phyloP scores from a whole-genome alignment of 768 basidiomycete genomes.

The Mycena alexandri region DNA sequence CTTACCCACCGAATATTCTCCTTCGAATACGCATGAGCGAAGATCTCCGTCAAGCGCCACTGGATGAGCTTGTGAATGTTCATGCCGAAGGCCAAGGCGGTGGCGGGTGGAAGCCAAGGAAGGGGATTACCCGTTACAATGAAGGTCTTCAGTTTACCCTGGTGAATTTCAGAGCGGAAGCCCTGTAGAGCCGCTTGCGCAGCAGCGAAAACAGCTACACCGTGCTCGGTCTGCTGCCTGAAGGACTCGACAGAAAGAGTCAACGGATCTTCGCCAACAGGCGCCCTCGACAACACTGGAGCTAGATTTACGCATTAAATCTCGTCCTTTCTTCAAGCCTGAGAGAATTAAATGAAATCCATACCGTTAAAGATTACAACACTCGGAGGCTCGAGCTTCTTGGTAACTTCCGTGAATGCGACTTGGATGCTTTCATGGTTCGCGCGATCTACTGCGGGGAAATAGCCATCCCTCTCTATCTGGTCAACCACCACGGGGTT shows the following conservation, averaged over 20 bases:
- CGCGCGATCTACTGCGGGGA: slow-evolving; percentile 51
- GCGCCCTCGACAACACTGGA: background rate
- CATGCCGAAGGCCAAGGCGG: no score
- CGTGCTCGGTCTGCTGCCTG: slow-evolving; percentile 34
- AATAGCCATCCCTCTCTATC: slow-evolving; percentile 26
- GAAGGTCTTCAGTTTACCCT: no score
- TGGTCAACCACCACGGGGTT: slow-evolving; percentile 21
- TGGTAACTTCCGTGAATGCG: slow-evolving; percentile 47
- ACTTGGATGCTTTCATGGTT: slow-evolving; percentile 41
- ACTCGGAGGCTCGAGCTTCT: slow-evolving; percentile 51
- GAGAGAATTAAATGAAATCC: background rate
- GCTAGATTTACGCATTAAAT: no score
- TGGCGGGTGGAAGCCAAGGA: no score
- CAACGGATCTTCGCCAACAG: slow-evolving; percentile 38
- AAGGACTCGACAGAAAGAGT: slow-evolving; percentile 42
- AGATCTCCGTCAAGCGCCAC: no score
- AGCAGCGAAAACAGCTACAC: slow-evolving; percentile 39
- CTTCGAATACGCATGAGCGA: no score
- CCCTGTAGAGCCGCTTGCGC: slow-evolving; percentile 45
- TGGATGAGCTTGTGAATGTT: no score
- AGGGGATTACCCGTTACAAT: no score
- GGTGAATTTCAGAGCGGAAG: no score
- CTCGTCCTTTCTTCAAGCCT: no score
- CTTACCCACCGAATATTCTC: no score
- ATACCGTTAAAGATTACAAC: slow-evolving; percentile 56